A percentile compares a stretch with the other conserved stretches of the same genome.
These are phyloP conservation scores for Fusarium virguliforme DNA, from an alignment of 2,329 filamentous ascomycete species.

Conservation along the genomic window DNA sequence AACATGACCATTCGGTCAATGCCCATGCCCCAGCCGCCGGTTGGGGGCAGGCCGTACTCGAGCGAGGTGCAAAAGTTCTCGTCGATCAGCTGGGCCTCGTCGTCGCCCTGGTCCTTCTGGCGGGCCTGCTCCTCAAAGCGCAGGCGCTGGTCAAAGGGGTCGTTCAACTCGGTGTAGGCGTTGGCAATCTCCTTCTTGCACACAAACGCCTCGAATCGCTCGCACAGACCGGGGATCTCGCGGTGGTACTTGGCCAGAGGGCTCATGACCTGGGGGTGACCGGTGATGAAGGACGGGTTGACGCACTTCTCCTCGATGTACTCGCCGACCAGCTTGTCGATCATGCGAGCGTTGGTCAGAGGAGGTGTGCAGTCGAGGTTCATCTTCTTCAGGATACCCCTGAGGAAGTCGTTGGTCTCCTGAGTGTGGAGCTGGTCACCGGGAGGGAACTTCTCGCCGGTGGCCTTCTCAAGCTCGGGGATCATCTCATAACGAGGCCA, in stretches of 20 bases:
- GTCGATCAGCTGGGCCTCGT: slow-evolving; percentile 96
- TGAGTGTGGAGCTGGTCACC: slow-evolving; percentile 90
- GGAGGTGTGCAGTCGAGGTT: slow-evolving; percentile 92
- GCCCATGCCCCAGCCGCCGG: slow-evolving; percentile 96
- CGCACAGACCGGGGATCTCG: slow-evolving; percentile 84
- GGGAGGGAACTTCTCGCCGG: slow-evolving; percentile 93
- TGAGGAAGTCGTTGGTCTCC: slow-evolving; percentile 91
- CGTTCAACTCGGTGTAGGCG: slow-evolving; percentile 94
- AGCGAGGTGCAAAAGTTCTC: slow-evolving; percentile 94
- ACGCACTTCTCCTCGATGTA: slow-evolving; percentile 95
- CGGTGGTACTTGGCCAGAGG: slow-evolving; percentile 97
- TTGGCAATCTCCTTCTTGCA: slow-evolving; percentile 86
- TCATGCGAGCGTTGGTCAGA: slow-evolving; percentile 93
- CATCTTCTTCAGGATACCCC: slow-evolving; percentile 87
- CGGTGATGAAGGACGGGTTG: slow-evolving; percentile 80
- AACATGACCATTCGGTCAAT: slow-evolving; percentile 97
- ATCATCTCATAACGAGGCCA: slow-evolving; percentile 99
- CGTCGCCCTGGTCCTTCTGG: slow-evolving; percentile 96
- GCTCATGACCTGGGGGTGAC: slow-evolving; percentile 84
- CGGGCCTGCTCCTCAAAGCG: slow-evolving; percentile 91
- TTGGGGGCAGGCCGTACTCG: slow-evolving; percentile 93
- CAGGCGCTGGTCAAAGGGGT: slow-evolving; percentile 93
- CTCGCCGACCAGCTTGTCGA: slow-evolving; percentile 94
- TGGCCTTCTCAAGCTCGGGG: slow-evolving; percentile 83
- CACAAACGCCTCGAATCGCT: slow-evolving; percentile 98